Evolutionary conservation across 2,329 filamentous ascomycete genomes (phyloP).

Genomic region (Scolecobasidium constrictum): DNA sequence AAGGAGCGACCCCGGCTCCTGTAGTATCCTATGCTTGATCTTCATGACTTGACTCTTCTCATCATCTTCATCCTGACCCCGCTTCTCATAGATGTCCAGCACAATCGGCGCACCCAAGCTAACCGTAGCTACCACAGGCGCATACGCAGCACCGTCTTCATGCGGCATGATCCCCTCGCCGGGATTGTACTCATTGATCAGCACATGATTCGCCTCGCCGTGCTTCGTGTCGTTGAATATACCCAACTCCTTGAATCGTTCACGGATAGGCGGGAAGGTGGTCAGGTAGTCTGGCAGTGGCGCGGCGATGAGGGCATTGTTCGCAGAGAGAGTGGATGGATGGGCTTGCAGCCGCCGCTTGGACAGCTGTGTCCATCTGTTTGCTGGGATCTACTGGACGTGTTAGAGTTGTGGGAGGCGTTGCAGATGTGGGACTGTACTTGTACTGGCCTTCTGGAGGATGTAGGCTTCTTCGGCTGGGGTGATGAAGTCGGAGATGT

Average conservation of each 20-base stretch:
- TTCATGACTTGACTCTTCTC: slow-evolving; percentile 24
- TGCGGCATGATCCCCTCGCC: slow-evolving; percentile 96
- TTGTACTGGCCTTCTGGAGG: slow-evolving; percentile 51
- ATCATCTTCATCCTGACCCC: slow-evolving; percentile 35
- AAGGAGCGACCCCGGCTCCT: slow-evolving; percentile 72
- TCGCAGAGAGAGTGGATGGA: slow-evolving; percentile 69
- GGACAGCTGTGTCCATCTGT: slow-evolving; percentile 75
- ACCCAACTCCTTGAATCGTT: slow-evolving; percentile 37
- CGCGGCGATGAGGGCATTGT: slow-evolving; percentile 62
- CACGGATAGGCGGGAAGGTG: slow-evolving; percentile 52
- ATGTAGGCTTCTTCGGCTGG: slow-evolving; percentile 61
- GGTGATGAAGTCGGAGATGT: slow-evolving; percentile 77
- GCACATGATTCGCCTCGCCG: slow-evolving; percentile 70
- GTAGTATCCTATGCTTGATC: slow-evolving; percentile 54
- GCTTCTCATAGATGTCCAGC: slow-evolving; percentile 55
- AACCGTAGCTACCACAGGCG: slow-evolving; percentile 81
- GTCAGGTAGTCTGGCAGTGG: slow-evolving; percentile 67
- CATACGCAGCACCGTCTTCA: slow-evolving; percentile 83
- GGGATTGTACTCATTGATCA: slow-evolving; percentile 84
- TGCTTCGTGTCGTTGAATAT: slow-evolving; percentile 60
- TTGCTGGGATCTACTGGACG: slow-evolving; percentile 30
- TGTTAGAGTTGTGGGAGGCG: slow-evolving; percentile 2
- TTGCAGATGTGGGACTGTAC: slow-evolving; percentile 41
- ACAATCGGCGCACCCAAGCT: slow-evolving; percentile 71
- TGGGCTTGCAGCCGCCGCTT: slow-evolving; percentile 85